Base-by-base conservation (phyloP, 2,329 filamentous ascomycete genomes). In the Scedosporium aurantiacum region DNA sequence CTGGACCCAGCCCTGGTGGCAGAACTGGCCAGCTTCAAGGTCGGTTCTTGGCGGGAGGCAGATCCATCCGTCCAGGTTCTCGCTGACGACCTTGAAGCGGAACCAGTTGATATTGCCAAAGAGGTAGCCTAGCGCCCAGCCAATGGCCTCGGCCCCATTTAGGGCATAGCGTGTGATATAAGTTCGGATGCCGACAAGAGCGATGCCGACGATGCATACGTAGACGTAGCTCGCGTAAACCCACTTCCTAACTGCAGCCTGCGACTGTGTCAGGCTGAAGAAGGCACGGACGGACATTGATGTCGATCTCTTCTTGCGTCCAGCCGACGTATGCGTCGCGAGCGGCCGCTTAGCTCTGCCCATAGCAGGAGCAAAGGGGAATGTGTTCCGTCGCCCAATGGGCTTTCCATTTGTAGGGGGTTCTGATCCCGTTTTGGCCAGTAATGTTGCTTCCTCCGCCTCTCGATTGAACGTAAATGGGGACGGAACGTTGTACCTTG, bases 121-220 rank as follows among this genome's bases (percentile, higher is more conserved):
- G 2, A 97, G 76, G 72, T 99, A 99, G 1, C 90, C 88, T 10
- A 97, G 73, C 0, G 91, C 92, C 94, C 94, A 99, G 2, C 93
- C 90, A 54, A 99, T 83, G 0, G 94, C 91, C 67, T 99, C 94
- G 59, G 85, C 76, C 16, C 84, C 85, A 40, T 80, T 69, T 1
- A 99, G 78, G 14, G 91, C 91, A 64, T 82, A 78, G 52, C 75
- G 74, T 45, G 81, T 75, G 58, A 97, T 84, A 66, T 90, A 88
- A 2, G 78, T 77, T 60, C 91, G 83, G 28, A 97, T 81, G 0
- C 86, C 88, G 2, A 85, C 73, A 3, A 96, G 73, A 60, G 95
- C 83, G 37, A 90, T 82, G 0, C 76, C 68, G 7, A 86, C 60
- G 6, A 95, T 83, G 57, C 84, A 81, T 0, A 78, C 63, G 71